These are phyloP conservation scores for Pythium brassicae DNA, from an alignment of 352 stramenopile species.

Conservation along the genomic window DNA sequence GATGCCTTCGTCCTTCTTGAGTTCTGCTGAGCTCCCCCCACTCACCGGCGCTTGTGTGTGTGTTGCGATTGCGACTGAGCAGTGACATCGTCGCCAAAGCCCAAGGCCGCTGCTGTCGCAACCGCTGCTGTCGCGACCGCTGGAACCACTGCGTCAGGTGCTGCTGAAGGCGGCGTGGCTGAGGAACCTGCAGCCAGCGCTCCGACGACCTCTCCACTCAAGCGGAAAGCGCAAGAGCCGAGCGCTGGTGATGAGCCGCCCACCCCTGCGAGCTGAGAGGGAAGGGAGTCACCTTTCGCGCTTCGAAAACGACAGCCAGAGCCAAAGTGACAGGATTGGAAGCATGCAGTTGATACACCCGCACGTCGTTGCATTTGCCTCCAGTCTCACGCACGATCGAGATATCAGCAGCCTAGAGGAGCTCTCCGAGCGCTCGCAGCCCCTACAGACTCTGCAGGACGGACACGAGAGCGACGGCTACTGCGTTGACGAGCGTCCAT, in stretches of 20 bases:
- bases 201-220: conserved; percentile 22
- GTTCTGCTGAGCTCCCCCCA: no score
- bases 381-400: no score
- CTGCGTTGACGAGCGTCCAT: neutral
- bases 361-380: no score
- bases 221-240: conserved; percentile 56
- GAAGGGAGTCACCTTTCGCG: no score
- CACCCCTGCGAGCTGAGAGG: neutral
- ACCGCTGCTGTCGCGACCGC: neutral
- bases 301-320: no score
- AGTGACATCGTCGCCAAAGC: conserved; percentile 12
- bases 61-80: neutral
- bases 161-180: no score
- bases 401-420: no score
- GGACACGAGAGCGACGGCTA: neutral
- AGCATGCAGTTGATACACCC: no score
- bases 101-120: neutral
- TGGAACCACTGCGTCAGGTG: neutral
- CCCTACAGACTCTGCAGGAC: neutral
- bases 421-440: no score
- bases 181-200: neutral
- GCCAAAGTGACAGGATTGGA: no score
- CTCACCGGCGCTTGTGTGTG: neutral
- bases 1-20: no score
- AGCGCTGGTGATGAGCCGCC: conserved; percentile 5